Evolutionary conservation across 1,284 basidiomycete genomes (phyloP), one percentile per base, ranked within the genome.

Genomic region (Cystobasidium slooffiae): DNA sequence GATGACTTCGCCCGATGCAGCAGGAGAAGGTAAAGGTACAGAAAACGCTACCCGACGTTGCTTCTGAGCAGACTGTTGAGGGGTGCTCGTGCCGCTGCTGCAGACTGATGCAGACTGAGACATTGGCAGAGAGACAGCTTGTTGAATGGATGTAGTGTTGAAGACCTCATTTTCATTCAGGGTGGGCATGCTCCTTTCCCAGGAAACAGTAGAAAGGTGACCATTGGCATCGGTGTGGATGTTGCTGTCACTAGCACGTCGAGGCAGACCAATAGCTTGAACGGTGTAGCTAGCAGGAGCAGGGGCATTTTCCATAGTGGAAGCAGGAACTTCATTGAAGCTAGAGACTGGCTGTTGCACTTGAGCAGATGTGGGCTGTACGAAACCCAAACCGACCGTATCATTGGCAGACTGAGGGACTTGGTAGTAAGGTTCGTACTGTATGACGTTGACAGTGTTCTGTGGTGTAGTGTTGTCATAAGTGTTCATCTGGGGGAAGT

Each of bases 331-430:
- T 31, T 31, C 31, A 31, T 31, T 31, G 31, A 31, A 31, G 31
- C 31, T 31, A 31, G 31, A 5, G 31, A 31, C 31, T 31, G 31
- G 5, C 31, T 31, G 31, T 31, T 31, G 31, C 31, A 31, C 31
- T 31, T 31, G 2, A 31, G 31, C 31, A 31, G 31, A 31, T 31
- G 31, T 31, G 31, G 31, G 31, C 5, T 9, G 37, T 14, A 59
- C 20, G 56, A 43, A 59, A 6, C 39, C 56, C n/a, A 43, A 59
- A n/a, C 56, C 56, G 18, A 59, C 39, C 1, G 56, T n/a, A 59
- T 41, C 39, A 43, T 18, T 59, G 18, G 18, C 56, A 43, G 56
- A 59, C 18, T 59, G 56, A 1, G 56, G 6, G 9, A 59, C 24
- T 24, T 56, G 37, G 18, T 59, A 59, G 39, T 59, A 59, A 41